Evolutionary conservation across 371 early-diverging fungal species (phyloP), one percentile per base, ranked within the genome.

Genomic region (Lichtheimia corymbifera): DNA sequence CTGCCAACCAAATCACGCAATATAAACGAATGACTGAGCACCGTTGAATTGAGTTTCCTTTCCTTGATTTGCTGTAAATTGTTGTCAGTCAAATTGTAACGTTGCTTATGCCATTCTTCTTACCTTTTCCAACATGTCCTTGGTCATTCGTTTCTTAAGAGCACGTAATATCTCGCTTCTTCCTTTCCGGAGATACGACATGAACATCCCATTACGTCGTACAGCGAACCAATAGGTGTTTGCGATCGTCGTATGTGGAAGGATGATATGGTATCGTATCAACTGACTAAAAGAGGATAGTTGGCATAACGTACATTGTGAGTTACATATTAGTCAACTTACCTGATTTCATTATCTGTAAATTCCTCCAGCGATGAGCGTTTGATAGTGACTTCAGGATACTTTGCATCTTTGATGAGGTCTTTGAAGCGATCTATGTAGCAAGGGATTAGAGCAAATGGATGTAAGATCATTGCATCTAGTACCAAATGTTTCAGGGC

Each of bases 1-100:
- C 67, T 67, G 3, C 71, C 71, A 7, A 71, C 50, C 4, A 71
- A 53, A 52, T 71, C 71, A 49, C 67, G 71, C 27, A 71, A 43
- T 12, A 67, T 41, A 40, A 71, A 67, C 3, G 64, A 67, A 44
- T 71, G 67, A 4, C 44, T 59, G 18, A 71, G 64, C 14, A 64
- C 45, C 1, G 65, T 59, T 14, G 61, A 57, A 4, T 57, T 44
- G 14, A 71, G 57, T 28, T 59, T 60, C 44, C 60, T 66, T 14
- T 52, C 50, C 18, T 64, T 61, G 35, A 66, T 53, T 53, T 59
- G 64, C 64, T 66, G 25, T 51, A 28, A 5, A 58, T 53, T 53
- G 20, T 3, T 28, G 25, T 35, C 1, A 55, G 35, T 20, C n/a
- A 53, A 27, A 11, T 40, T 24, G 12, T 42, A 43, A n/a, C 56